Conservation (phyloP, 2,329 filamentous ascomycete genomes). For the Magnaporthiopsis incrustans region DNA sequence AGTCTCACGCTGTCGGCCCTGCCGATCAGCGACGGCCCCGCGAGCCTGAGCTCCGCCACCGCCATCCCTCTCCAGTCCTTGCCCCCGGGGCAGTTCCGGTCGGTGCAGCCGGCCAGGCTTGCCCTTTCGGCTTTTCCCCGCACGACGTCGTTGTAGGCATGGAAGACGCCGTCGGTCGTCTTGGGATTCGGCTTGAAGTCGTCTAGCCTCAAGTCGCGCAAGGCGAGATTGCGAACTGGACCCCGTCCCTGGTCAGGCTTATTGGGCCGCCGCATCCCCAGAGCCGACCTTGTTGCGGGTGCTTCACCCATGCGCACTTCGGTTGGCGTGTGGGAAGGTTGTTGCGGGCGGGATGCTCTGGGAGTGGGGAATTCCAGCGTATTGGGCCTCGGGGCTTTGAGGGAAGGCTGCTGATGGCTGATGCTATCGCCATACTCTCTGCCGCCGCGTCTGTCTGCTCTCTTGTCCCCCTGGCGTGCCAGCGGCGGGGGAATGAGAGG, state of each 20-base stretch:
- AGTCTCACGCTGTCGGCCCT: slow-evolving; percentile 36
- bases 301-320: no score
- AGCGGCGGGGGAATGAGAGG: not conserved
- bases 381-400: not conserved
- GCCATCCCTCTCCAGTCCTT: slow-evolving; percentile 62
- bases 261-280: not conserved
- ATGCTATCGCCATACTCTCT: not conserved
- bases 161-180: slow-evolving; percentile 61
- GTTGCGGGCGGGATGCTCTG: no score
- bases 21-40: slow-evolving; percentile 24
- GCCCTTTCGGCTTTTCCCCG: slow-evolving; percentile 62
- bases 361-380: not conserved
- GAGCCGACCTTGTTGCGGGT: no score
- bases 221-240: slow-evolving; percentile 47
- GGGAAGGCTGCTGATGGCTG: not conserved
- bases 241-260: slow-evolving; percentile 12
- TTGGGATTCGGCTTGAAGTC: slow-evolving; percentile 79
- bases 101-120: slow-evolving; percentile 65
- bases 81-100: slow-evolving; percentile 64
- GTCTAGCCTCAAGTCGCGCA: slow-evolving; percentile 49
- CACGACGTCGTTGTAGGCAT: slow-evolving; percentile 68
- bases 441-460: not conserved
- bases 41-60: slow-evolving; percentile 34
- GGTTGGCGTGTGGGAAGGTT: no score
- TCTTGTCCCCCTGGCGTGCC: not conserved